A percentile compares a stretch with the other conserved stretches of the same genome.
These are phyloP conservation scores for Tritrichomonas foetus DNA, from an alignment of 208 protist genomes.

Conservation along the genomic window DNA sequence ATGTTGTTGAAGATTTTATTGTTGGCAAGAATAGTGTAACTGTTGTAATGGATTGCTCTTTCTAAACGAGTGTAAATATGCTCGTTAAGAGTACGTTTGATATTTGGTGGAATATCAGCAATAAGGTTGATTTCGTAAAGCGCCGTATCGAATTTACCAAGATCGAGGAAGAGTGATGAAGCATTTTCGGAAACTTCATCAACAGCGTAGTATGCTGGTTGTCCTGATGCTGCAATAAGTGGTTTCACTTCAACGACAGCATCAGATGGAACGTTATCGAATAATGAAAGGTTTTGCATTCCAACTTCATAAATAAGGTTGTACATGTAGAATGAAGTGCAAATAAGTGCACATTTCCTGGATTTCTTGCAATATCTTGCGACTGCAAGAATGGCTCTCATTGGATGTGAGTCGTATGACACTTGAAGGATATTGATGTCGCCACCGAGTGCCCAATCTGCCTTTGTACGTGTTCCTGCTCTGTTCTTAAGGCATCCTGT, in stretches of 20 bases:
- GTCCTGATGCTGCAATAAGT: neutral
- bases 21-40: neutral
- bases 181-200: neutral
- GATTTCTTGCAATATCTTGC: neutral
- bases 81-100: neutral
- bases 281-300: neutral
- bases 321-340: neutral
- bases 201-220: neutral
- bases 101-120: neutral
- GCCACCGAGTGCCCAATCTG: neutral
- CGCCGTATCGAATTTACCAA: neutral
- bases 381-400: neutral
- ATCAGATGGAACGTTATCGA: neutral
- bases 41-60: neutral
- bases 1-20: neutral
- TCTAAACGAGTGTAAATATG: slow-evolving; percentile 19
- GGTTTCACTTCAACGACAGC: neutral
- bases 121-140: neutral
- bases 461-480: neutral
- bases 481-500: neutral
- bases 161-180: neutral
- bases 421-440: neutral
- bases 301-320: neutral
- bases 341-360: neutral
- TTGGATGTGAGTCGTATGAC: neutral